Evolutionary conservation across 164 flowering plant species (phyloP).

Genomic region (Amborella trichopoda): DNA sequence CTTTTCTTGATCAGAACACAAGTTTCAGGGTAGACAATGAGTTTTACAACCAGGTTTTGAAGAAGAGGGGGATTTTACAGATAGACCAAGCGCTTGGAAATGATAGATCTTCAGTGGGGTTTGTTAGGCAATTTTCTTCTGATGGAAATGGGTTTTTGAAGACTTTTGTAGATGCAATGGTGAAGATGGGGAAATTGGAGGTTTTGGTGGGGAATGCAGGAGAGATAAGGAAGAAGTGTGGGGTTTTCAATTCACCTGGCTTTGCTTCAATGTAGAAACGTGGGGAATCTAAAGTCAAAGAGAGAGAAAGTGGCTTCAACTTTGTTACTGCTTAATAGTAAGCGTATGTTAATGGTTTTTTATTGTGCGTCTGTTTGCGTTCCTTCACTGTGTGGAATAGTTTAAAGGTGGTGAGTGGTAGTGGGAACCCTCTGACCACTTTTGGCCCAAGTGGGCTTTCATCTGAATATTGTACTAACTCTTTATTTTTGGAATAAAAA

Average conservation of each 20-base stretch:
- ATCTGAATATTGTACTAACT: no score
- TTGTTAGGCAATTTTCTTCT: neutral
- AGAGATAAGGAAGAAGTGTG: slow-evolving; percentile 6
- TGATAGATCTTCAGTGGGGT: slow-evolving; percentile 2
- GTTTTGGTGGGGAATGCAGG: slow-evolving; percentile 6
- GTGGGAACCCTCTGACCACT: no score
- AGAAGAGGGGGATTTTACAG: slow-evolving; percentile 4
- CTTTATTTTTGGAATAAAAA: no score
- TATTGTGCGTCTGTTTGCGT: no score
- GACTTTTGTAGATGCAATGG: slow-evolving; percentile 7
- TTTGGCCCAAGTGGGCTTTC: no score
- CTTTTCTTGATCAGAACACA: slow-evolving; percentile 6
- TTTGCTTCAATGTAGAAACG: no score
- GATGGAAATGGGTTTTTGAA: slow-evolving; percentile 4
- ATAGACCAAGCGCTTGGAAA: slow-evolving; percentile 3
- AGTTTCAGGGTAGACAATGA: slow-evolving; percentile 1
- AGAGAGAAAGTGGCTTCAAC: no score
- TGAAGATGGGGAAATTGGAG: slow-evolving; percentile 6
- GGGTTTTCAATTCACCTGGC: slow-evolving; percentile 5
- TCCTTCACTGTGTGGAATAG: no score
- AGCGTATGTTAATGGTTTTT: no score
- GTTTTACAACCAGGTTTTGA: slow-evolving; percentile 1
- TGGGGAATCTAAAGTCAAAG: no score
- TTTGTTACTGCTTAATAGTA: no score
- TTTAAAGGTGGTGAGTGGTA: no score